Conservation (phyloP, 768 basidiomycete species). For the Polyporus arcularius region DNA sequence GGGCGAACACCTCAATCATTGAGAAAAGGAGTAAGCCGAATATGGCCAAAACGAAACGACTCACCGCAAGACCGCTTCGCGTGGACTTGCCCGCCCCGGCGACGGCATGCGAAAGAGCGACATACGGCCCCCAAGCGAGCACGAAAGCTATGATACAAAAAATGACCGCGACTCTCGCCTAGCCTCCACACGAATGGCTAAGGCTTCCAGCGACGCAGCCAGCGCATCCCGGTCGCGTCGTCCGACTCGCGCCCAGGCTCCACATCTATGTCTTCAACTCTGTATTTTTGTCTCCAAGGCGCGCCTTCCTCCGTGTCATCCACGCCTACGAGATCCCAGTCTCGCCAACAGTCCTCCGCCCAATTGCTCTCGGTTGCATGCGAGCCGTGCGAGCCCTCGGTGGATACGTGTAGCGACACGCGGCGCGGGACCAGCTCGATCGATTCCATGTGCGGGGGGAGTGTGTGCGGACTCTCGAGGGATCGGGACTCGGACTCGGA, state of each 20-base stretch:
- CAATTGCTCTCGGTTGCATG: background rate
- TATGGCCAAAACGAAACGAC: too few species aligned
- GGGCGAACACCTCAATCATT: too few species aligned
- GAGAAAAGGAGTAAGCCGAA: too few species aligned
- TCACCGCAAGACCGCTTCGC: too few species aligned
- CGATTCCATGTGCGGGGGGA: background rate
- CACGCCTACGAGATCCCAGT: background rate
- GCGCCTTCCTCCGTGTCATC: background rate
- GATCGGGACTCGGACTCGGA: background rate
- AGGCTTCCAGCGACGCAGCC: background rate
- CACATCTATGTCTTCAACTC: background rate
- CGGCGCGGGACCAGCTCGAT: conserved; percentile 5
- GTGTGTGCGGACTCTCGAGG: background rate
- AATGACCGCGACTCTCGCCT: too few species aligned
- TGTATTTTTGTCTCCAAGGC: background rate
- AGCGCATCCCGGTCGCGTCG: background rate
- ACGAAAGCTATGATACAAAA: too few species aligned
- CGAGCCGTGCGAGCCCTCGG: background rate
- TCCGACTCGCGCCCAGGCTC: background rate
- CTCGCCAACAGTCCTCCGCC: background rate
- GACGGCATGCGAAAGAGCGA: too few species aligned
- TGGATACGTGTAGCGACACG: background rate
- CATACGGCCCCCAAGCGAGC: too few species aligned
- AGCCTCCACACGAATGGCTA: background rate
- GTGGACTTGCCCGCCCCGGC: too few species aligned